Evolutionary conservation across 805 yeast genomes (phyloP).

Genomic region (Lipomyces oligophaga): DNA sequence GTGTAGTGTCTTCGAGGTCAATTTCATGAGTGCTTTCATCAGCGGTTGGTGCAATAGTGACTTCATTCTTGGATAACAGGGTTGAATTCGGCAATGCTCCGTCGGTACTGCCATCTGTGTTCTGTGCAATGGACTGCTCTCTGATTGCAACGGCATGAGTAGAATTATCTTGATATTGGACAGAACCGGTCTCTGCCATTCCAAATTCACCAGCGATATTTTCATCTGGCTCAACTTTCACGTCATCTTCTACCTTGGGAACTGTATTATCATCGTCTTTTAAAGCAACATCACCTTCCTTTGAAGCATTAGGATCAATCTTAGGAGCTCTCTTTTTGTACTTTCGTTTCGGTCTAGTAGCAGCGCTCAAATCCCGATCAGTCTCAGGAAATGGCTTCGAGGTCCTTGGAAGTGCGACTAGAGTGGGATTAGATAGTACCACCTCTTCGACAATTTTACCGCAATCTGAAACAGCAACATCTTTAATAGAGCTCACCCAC

Average conservation of each 20-base stretch:
- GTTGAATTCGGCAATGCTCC: no score
- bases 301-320: slow-evolving; percentile 11
- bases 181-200: no score
- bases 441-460: slow-evolving; percentile 18
- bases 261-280: slow-evolving; percentile 31
- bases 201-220: no score
- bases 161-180: no score
- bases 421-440: slow-evolving; percentile 7
- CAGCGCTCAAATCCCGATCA: neutral
- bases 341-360: slow-evolving; percentile 13
- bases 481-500: slow-evolving; percentile 46
- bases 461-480: slow-evolving; percentile 41
- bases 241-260: neutral
- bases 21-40: no score
- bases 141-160: no score
- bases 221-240: no score
- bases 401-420: slow-evolving; percentile 8
- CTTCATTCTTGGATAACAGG: no score
- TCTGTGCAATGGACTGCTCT: no score
- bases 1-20: no score
- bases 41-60: no score
- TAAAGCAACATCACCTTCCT: slow-evolving; percentile 38
- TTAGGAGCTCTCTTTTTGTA: slow-evolving; percentile 1
- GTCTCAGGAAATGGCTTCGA: neutral
- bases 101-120: no score